Evolutionary conservation across 306 rosid genomes (phyloP), one percentile per base, ranked within the genome.

Genomic region (Rosa persica): DNA sequence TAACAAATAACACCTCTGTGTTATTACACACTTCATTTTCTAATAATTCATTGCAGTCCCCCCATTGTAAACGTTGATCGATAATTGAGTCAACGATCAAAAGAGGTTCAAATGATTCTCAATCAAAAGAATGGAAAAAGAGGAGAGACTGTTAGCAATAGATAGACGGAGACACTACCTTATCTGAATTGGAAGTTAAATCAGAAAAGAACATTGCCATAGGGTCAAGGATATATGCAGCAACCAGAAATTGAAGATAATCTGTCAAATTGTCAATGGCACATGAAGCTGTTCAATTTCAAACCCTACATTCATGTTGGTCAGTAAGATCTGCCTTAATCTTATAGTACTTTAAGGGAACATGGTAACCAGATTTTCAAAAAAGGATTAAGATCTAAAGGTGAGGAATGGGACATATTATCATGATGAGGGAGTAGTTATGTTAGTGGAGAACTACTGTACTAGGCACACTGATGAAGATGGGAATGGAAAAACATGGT

Each of bases 351-450:
- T 62, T 62, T 1, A 64, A 3, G 17, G 43, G 69, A 16, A 36
- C 43, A 64, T 15, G 38, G 3, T 25, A 46, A 46, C 17, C 12
- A 23, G 38, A 70, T 70, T 42, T 42, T 46, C n/a, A 30, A 20
- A 44, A 30, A 8, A 27, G 47, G 47, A 76, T 30, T 23, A 76
- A 47, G 58, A 47, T 61, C 49, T 62, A 62, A 76, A 76, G 61
- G 47, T 6, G 5, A 46, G 8, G 38, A 47, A 47, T 36, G 47
- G 34, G 71, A 75, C 46, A 62, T 40, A 75, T 46, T 9, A 44
- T 27, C 13, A 4, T 62, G 61, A 36, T 12, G 19, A 27, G 67
- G 11, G 67, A 62, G 40, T 62, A 27, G 40, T 58, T 1, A 22
- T 23, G 13, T 58, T 9, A 22, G 65, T 58, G 17, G 65, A 58